Base-by-base conservation (phyloP, 192 early-diverging fungal species). In the Diversispora epigaea region DNA sequence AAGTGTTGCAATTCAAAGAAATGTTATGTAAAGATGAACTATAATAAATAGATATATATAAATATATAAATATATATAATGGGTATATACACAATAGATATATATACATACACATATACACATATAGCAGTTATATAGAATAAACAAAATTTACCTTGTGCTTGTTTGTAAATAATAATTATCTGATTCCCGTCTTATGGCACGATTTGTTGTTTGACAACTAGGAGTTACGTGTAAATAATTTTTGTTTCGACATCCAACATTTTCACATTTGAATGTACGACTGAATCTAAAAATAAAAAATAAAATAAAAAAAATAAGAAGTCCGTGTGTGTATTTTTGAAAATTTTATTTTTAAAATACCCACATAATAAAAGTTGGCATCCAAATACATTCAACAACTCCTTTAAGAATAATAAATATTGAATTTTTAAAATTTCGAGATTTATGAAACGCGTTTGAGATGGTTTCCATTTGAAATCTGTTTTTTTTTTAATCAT, bases 151-250 rank as follows among this genome's bases (percentile, higher is more conserved):
- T 68, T 54, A 80, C 78, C 49, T 78, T 1, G 81, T 76, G 3
- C 78, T 67, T 6, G 81, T 82, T 22, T 82, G 76, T 77, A 80
- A 78, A n/a, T 79, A 82, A 17, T 66, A 64, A 6, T 74, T 45
- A 5, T 73, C 78, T n/a, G 77, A 76, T 5, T 78, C 74, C 6
- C 77, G 74, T 40, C 80, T 82, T 39, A 82, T 80, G 58, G 78
- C 60, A 0, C 78, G 78, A 73, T 78, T 41, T 22, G 40, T 22
- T 8, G n/a, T n/a, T n/a, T 21, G 32, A 19, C 57, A 50, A 17
- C 55, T 69, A 14, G 77, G 81, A 3, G 66, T 60, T 52, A 76
- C 75, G 62, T 77, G 73, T n/a, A 82, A 76, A 21, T 78, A 76
- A 63, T 78, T 80, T n/a, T 45, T 62, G 40, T 80, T 82, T 17